A percentile compares a stretch with the other conserved stretches of the same genome.
These are phyloP conservation scores for Vanilla planifolia DNA, from an alignment of 106 monocot genomes.

Conservation along the genomic window DNA sequence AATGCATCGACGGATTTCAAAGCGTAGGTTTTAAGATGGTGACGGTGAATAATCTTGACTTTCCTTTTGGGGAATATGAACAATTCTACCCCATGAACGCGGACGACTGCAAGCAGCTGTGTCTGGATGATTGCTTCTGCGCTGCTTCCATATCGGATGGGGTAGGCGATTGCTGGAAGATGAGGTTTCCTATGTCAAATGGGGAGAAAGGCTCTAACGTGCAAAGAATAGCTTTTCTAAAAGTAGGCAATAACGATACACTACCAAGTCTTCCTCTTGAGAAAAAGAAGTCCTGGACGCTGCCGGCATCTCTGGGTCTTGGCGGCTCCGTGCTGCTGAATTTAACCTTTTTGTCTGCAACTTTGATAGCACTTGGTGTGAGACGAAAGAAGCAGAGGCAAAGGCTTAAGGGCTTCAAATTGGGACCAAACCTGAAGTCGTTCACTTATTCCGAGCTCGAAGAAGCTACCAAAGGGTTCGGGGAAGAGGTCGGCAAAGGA, in stretches of 20 bases:
- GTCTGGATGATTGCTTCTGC: too few relatives aligned
- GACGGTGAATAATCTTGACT: not conserved
- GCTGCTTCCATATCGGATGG: too few relatives aligned
- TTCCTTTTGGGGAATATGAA: not conserved
- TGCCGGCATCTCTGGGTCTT: not conserved
- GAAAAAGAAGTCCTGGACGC: not conserved
- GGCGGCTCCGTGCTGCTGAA: not conserved
- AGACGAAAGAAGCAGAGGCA: too few relatives aligned
- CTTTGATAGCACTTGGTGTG: too few relatives aligned
- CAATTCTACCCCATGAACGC: not conserved
- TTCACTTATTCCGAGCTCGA: conserved; percentile 27
- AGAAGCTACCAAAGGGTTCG: conserved; percentile 19
- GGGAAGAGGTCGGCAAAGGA: conserved; percentile 31
- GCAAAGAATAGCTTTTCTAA: too few relatives aligned
- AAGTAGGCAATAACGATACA: too few relatives aligned
- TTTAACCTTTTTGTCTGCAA: not conserved
- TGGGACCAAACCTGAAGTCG: not conserved
- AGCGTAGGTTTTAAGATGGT: not conserved
- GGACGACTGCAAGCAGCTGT: too few relatives aligned
- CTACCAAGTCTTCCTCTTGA: too few relatives aligned
- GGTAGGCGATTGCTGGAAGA: too few relatives aligned
- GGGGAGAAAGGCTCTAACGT: too few relatives aligned
- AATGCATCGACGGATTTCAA: not conserved
- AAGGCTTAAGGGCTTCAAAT: too few relatives aligned
- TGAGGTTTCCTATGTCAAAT: too few relatives aligned